Base-by-base conservation (phyloP, 441 rosid species). In the Eruca vesicaria region DNA sequence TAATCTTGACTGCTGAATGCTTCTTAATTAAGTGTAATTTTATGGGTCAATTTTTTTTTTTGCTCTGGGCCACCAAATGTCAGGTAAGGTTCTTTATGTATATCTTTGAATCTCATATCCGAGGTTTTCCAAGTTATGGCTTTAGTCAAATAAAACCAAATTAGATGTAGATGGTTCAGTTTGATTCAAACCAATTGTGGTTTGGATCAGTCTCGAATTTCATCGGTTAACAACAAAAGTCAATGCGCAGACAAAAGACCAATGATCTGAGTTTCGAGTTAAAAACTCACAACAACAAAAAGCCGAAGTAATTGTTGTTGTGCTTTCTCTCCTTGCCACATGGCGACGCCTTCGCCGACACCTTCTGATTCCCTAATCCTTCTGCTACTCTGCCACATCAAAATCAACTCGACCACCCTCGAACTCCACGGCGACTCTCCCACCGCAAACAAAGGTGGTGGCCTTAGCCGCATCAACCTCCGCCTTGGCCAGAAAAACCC, bases 281-380 rank as follows among this genome's bases (percentile, higher is more conserved):
- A 23, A 64, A 11, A 32, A 75, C 63, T 52, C 63, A 6, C 16
- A 52, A 10, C 36, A 23, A 26, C 4, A 2, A 69, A 32, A 63
- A 16, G 0, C 45, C 43, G 35, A 76, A 57, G 14, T 73, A 63
- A 2, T 12, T 74, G n/a, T 45, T 48, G 63, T 58, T 21, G 29
- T 21, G 15, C 62, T 68, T 53, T 52, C 21, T 10, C 32, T 16
- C 74, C 11, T 63, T 75, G 15, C 57, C 78, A 18, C 75, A 18
- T 79, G 82, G 72, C 68, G 75, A 69, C 84, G 33, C 79, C 83
- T 21, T 76, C 82, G 10, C 84, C 84, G 60, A 78, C 79, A 8
- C 73, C 72, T 7, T 71, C 81, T 57, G 71, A 56, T 12, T 77
- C 77, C 73, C 78, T 59, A 65, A 66, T 58, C 77, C 63, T 71